Evolutionary conservation across 805 yeast genomes (phyloP).

Genomic region (Ogataea chonburiensis): DNA sequence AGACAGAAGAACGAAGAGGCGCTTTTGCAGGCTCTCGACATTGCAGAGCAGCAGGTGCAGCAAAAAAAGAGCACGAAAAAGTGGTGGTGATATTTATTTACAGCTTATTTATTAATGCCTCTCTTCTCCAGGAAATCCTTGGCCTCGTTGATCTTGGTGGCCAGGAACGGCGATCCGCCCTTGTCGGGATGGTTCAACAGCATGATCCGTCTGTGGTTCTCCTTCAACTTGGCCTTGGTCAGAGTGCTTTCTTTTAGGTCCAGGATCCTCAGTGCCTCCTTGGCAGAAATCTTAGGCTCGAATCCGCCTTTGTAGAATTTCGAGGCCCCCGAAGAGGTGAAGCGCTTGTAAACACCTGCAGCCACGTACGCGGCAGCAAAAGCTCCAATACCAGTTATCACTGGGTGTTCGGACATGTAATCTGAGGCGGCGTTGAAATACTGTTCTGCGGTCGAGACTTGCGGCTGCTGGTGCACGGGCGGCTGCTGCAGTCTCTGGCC

Average conservation of each 20-base stretch:
- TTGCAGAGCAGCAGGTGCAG: constrained; percentile 36
- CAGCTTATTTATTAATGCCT: constrained; percentile 41
- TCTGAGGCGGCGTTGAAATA: constrained; percentile 61
- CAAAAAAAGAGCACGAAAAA: constrained; percentile 5
- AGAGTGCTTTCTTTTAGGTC: constrained; percentile 67
- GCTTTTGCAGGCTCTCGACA: constrained; percentile 43
- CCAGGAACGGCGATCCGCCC: constrained; percentile 88
- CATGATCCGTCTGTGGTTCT: constrained; percentile 81
- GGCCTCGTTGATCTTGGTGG: constrained; percentile 91
- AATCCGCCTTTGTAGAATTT: constrained; percentile 85
- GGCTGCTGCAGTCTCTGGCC: constrained; percentile 17
- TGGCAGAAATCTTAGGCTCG: constrained; percentile 85
- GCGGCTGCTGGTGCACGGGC: constrained; percentile 11
- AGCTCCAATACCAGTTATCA: constrained; percentile 67
- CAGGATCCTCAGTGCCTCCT: constrained; percentile 84
- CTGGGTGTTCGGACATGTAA: constrained; percentile 74
- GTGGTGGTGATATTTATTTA: constrained; percentile 6
- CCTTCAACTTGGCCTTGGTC: constrained; percentile 65
- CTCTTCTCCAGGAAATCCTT: constrained; percentile 73
- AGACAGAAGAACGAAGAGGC: constrained; percentile 67
- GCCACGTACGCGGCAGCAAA: constrained; percentile 60
- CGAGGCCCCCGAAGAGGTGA: constrained; percentile 63
- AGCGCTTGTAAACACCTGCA: constrained; percentile 65
- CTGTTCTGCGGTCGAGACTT: constrained; percentile 37
- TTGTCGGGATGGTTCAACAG: constrained; percentile 90